Conservation (phyloP, 2,329 filamentous ascomycete species). For the Penicillium aurantiogriseum region DNA sequence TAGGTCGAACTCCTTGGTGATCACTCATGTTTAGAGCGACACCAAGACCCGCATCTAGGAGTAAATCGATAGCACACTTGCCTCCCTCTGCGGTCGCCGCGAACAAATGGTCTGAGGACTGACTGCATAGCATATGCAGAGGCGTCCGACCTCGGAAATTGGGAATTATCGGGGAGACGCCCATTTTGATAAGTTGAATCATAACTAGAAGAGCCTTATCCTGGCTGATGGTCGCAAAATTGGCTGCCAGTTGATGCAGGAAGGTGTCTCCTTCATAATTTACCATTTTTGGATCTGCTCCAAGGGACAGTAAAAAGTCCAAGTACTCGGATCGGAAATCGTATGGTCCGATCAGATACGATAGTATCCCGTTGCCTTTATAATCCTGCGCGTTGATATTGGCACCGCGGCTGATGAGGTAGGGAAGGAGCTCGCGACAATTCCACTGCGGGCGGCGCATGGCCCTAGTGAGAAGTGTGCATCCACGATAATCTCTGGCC, state of each 20-base stretch:
- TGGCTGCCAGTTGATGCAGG: constrained; percentile 14
- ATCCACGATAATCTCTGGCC: constrained; percentile 13
- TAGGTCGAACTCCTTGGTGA: constrained; percentile 17
- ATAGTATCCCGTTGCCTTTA: constrained; percentile 16
- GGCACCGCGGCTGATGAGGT: constrained; percentile 12
- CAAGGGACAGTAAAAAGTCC: constrained; percentile 14
- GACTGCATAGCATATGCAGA: constrained; percentile 17
- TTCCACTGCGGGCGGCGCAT: neutral
- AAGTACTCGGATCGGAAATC: neutral
- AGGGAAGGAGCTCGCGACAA: neutral
- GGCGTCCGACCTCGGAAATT: constrained; percentile 18
- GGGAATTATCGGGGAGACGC: neutral
- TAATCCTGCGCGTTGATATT: constrained; percentile 20
- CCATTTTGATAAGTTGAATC: neutral
- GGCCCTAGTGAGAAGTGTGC: constrained; percentile 8
- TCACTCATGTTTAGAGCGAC: constrained; percentile 14
- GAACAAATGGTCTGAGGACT: constrained; percentile 8
- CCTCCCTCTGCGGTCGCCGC: constrained; percentile 1
- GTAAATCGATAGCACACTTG: constrained; percentile 12
- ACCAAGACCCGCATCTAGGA: constrained; percentile 12
- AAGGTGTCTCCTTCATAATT: constrained; percentile 19
- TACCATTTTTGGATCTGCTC: constrained; percentile 10
- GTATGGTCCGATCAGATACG: constrained; percentile 2
- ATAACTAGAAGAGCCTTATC: neutral
- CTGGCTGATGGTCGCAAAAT: constrained; percentile 5